Conservation (phyloP, 208 protist species). For the Trypanosoma brucei region DNA sequence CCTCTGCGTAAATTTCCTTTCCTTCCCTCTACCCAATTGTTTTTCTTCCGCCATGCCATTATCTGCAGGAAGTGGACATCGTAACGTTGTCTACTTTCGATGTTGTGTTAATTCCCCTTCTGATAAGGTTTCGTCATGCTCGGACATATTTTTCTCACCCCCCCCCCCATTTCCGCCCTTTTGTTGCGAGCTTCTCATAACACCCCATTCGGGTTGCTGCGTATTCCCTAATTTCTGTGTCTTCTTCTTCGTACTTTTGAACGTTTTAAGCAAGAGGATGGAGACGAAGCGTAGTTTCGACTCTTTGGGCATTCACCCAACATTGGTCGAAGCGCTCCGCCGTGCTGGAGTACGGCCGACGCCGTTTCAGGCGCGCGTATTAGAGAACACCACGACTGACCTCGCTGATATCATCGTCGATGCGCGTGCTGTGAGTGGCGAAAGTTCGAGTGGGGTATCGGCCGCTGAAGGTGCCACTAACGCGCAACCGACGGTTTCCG, state of each 20-base stretch:
- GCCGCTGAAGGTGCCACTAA: slow-evolving; percentile 30
- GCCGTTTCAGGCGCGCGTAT: slow-evolving; percentile 46
- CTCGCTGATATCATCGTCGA: slow-evolving; percentile 70
- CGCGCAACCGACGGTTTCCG: slow-evolving; percentile 17
- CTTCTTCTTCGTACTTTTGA: background rate
- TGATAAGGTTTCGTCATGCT: too few species aligned
- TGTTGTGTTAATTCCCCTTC: too few species aligned
- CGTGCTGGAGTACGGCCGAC: slow-evolving; percentile 23
- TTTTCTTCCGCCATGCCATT: background rate
- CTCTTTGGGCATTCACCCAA: slow-evolving; percentile 36
- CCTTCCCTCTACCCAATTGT: slow-evolving; percentile 1
- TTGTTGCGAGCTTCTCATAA: too few species aligned
- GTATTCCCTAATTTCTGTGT: background rate
- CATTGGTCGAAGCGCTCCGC: slow-evolving; percentile 32
- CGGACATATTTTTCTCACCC: too few species aligned
- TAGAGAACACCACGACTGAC: slow-evolving; percentile 44
- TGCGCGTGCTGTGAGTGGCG: slow-evolving; percentile 34
- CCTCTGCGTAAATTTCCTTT: slow-evolving; percentile 14
- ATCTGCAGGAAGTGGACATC: too few species aligned
- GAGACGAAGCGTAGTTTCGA: slow-evolving; percentile 22
- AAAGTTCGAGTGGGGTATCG: slow-evolving; percentile 8
- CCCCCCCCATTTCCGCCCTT: too few species aligned
- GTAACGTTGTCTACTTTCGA: too few species aligned
- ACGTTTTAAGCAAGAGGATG: slow-evolving; percentile 2
- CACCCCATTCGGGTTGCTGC: too few species aligned